Evolutionary conservation across 1,139 yeast species (phyloP).

Genomic region (Pichia sp.): DNA sequence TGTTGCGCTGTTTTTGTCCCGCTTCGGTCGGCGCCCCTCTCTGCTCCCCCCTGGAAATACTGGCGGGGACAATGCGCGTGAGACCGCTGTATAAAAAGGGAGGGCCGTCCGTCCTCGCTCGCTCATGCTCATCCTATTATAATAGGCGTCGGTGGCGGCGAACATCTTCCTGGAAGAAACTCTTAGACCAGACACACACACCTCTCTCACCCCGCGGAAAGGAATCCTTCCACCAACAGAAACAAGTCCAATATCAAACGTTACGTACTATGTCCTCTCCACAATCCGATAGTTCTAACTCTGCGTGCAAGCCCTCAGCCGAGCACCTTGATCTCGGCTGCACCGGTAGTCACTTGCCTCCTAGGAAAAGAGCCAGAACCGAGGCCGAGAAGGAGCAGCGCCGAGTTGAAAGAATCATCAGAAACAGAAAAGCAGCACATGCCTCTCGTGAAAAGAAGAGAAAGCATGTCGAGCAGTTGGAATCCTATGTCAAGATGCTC

Average conservation of each 20-base stretch:
- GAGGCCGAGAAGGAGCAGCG: slow-evolving; percentile 97
- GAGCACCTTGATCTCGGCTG: slow-evolving; percentile 12
- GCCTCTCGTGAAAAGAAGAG: slow-evolving; percentile 96
- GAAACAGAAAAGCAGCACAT: slow-evolving; percentile 96
- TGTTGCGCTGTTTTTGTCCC: not conserved
- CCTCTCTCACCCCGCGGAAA: not conserved
- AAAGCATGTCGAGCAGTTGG: slow-evolving; percentile 82
- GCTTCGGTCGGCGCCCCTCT: not conserved
- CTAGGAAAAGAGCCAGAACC: slow-evolving; percentile 94
- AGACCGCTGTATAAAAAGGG: not conserved
- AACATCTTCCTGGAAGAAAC: not conserved
- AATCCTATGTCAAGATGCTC: slow-evolving; percentile 52
- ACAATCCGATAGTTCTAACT: slow-evolving; percentile 3
- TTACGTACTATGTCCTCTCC: slow-evolving; percentile 11
- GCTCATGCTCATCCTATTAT: not conserved
- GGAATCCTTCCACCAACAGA: not conserved
- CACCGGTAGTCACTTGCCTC: slow-evolving; percentile 52
- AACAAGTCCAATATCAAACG: slow-evolving; percentile 1
- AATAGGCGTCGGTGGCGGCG: not conserved
- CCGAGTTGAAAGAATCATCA: slow-evolving; percentile 81
- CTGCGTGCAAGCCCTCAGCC: not conserved
- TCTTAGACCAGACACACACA: slow-evolving; percentile 5
- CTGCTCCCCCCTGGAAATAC: not conserved
- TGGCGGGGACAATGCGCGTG: not conserved
- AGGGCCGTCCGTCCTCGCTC: not conserved